These are phyloP conservation scores for Senecio squalidus DNA, from an alignment of 140 eudicot species.

Conservation along the genomic window DNA sequence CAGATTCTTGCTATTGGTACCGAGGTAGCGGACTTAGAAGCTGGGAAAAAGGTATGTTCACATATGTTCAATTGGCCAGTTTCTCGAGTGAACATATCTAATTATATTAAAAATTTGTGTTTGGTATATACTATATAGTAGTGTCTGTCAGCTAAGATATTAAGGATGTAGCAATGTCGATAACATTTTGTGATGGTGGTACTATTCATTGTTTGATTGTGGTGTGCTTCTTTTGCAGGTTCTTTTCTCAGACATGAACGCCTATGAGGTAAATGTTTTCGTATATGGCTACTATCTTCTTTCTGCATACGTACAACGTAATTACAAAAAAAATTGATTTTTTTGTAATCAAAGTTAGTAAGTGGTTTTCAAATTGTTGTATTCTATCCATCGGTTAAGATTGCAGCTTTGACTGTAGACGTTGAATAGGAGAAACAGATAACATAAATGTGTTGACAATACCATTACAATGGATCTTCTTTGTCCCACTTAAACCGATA, in stretches of 20 bases:
- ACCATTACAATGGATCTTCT: neutral
- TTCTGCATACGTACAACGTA: neutral
- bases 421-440: neutral
- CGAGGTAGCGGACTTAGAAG: constrained; percentile 67
- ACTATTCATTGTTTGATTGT: constrained; percentile 10
- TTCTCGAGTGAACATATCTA: constrained; percentile 5
- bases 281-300: neutral
- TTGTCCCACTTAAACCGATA: neutral
- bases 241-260: constrained; percentile 86
- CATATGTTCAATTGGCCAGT: neutral
- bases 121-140: neutral
- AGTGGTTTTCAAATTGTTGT: neutral
- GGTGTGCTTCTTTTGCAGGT: constrained; percentile 51
- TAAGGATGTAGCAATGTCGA: neutral
- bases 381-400: neutral
- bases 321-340: neutral
- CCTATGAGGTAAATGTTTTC: constrained; percentile 67
- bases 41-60: constrained; percentile 80
- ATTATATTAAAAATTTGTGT: neutral
- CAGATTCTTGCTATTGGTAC: constrained; percentile 92
- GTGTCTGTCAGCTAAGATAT: neutral
- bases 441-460: neutral
- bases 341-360: neutral
- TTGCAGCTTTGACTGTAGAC: constrained; percentile 5
- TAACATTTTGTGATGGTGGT: neutral